Evolutionary conservation across 2,329 filamentous ascomycete genomes (phyloP).

Genomic region (Diaporthe vexans): DNA sequence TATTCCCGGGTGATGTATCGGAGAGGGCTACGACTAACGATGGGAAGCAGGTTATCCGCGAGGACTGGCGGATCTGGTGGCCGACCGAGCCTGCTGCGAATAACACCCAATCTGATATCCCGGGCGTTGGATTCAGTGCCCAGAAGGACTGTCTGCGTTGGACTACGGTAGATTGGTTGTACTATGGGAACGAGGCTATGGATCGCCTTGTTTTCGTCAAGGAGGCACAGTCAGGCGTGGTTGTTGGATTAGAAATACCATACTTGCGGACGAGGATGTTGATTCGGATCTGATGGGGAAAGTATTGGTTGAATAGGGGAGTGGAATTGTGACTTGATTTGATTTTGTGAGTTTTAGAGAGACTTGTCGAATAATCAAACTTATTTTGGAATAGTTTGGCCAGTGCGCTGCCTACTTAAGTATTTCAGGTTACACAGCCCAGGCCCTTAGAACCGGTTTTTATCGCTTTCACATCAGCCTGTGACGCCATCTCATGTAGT

Average conservation of each 20-base stretch:
- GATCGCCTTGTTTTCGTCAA: neutral
- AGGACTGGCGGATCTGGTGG: too few relatives aligned
- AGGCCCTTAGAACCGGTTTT: neutral
- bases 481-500: neutral
- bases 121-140: neutral
- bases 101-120: too few relatives aligned
- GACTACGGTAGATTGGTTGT: slow-evolving; percentile 2
- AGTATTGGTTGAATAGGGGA: neutral
- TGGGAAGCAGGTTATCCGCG: too few relatives aligned
- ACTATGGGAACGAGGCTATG: neutral
- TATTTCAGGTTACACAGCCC: neutral
- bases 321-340: neutral
- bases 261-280: neutral
- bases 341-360: too few relatives aligned
- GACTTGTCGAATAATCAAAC: too few relatives aligned
- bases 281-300: neutral
- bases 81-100: too few relatives aligned
- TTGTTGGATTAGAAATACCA: neutral
- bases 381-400: too few relatives aligned
- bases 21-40: too few relatives aligned
- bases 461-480: neutral
- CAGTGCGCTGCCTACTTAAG: neutral
- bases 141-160: neutral
- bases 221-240: neutral
- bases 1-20: too few relatives aligned